A percentile compares a stretch with the other conserved stretches of the same genome.
phyloP scores from a whole-genome alignment of 1,284 basidiomycete species.

The Singerocomus inundabilis region DNA sequence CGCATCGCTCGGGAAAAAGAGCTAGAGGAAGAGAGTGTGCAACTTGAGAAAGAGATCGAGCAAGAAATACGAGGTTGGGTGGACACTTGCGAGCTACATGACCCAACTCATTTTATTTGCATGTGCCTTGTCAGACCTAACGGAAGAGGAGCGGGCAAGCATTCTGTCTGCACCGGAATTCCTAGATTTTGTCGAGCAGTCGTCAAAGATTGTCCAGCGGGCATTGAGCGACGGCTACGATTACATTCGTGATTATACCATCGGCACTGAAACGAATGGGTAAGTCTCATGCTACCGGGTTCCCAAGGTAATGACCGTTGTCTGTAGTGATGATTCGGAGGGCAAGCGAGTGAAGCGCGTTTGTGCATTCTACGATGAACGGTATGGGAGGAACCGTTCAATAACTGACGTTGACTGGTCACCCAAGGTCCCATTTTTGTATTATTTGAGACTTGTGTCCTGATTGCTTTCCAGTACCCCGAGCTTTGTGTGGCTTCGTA shows the following conservation, averaged over 20 bases:
- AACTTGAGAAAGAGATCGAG: constrained; percentile 79
- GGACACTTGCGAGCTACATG: background rate
- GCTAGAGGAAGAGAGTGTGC: constrained; percentile 75
- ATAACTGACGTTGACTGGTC: constrained; percentile 99
- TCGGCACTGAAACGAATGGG: constrained; percentile 75
- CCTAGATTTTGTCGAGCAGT: constrained; percentile 89
- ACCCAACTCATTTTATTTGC: background rate
- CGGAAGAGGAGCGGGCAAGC: constrained; percentile 78
- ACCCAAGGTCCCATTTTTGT: constrained; percentile 63
- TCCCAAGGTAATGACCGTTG: constrained; percentile 2
- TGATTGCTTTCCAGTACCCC: constrained; percentile 66
- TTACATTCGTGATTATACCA: constrained; percentile 93
- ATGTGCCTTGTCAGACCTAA: constrained; percentile 58
- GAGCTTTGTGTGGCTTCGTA: constrained; percentile 95
- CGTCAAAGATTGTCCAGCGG: constrained; percentile 93
- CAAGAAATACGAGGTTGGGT: constrained; percentile 72
- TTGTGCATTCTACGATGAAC: constrained; percentile 87
- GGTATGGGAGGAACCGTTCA: constrained; percentile 86
- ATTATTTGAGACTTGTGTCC: background rate
- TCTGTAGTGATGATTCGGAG: constrained; percentile 79
- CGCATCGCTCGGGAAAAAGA: constrained; percentile 73
- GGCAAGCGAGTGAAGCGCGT: constrained; percentile 84
- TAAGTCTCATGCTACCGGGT: constrained; percentile 37
- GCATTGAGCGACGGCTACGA: constrained; percentile 97
- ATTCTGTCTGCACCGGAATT: constrained; percentile 88